A percentile compares a stretch with the other conserved stretches of the same genome.
phyloP scores from a whole-genome alignment of 352 stramenopile genomes.

The Phytophthora tubulina region DNA sequence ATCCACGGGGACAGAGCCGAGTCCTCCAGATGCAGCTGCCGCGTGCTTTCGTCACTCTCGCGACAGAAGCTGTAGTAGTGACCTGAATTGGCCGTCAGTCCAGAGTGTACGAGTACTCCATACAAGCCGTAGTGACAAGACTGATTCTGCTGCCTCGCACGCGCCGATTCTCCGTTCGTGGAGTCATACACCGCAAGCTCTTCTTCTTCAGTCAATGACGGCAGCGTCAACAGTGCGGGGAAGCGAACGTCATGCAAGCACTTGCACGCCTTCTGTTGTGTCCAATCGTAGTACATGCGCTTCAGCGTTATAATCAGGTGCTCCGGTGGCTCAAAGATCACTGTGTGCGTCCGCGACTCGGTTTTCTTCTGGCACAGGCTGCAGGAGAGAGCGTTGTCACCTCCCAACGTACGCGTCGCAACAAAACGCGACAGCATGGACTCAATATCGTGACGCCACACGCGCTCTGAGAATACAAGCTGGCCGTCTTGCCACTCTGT shows the following conservation, averaged over 20 bases:
- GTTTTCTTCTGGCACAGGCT: conserved; percentile 79
- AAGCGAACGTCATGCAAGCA: conserved; percentile 88
- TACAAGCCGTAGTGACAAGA: conserved; percentile 89
- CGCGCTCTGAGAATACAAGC: conserved; percentile 84
- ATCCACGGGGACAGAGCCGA: conserved; percentile 86
- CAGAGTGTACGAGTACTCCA: conserved; percentile 90
- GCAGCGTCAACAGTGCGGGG: conserved; percentile 71
- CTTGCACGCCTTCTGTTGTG: conserved; percentile 88
- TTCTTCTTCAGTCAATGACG: conserved; percentile 70
- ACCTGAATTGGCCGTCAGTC: conserved; percentile 89
- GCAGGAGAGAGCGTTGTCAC: conserved; percentile 84
- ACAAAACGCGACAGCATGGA: conserved; percentile 88
- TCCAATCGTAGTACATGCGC: conserved; percentile 93
- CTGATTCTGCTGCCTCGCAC: conserved; percentile 38
- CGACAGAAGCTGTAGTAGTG: conserved; percentile 94
- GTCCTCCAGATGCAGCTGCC: conserved; percentile 84
- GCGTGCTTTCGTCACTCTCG: conserved; percentile 73
- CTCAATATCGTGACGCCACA: conserved; percentile 84
- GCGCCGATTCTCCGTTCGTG: conserved; percentile 12
- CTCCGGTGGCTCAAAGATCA: conserved; percentile 79
- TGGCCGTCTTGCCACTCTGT: conserved; percentile 86
- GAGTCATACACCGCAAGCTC: conserved; percentile 41
- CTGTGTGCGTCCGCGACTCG: conserved; percentile 83
- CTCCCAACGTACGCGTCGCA: conserved; percentile 79
- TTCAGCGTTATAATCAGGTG: conserved; percentile 91